Evolutionary conservation across 2,329 filamentous ascomycete genomes (phyloP).

Genomic region (Aspergillus pseudonomiae): DNA sequence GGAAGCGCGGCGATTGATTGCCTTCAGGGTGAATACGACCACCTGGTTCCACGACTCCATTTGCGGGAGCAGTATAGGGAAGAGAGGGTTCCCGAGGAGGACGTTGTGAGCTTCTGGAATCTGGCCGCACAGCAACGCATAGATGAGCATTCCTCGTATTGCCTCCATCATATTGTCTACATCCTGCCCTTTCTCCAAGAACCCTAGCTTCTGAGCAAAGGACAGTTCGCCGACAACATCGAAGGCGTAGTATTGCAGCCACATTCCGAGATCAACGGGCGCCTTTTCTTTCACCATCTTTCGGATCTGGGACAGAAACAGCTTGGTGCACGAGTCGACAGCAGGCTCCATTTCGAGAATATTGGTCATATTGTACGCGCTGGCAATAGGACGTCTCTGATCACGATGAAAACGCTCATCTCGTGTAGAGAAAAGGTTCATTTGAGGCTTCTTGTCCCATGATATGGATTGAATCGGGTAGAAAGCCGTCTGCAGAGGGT

Average conservation of each 20-base stretch:
- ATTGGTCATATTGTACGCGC: conserved; percentile 32
- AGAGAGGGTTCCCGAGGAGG: conserved; percentile 31
- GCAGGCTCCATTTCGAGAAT: conserved; percentile 29
- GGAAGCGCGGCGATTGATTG: conserved; percentile 31
- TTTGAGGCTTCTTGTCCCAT: conserved; percentile 25
- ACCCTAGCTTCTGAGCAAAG: conserved; percentile 46
- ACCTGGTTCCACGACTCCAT: conserved; percentile 41
- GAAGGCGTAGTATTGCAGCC: conserved; percentile 42
- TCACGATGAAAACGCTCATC: conserved; percentile 24
- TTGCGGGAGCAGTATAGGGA: conserved; percentile 33
- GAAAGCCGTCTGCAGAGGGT: conserved; percentile 15
- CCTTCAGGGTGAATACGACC: conserved; percentile 36
- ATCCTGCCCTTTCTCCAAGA: conserved; percentile 45
- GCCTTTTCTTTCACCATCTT: conserved; percentile 14
- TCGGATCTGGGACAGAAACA: conserved; percentile 22
- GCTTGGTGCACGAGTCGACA: conserved; percentile 29
- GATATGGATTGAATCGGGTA: conserved; percentile 26
- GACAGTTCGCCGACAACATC: conserved; percentile 47
- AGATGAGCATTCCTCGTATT: conserved; percentile 32
- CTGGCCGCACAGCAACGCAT: conserved; percentile 26
- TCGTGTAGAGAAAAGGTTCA: conserved; percentile 27
- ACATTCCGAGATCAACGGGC: conserved; percentile 19
- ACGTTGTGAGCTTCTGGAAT: neutral
- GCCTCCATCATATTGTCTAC: conserved; percentile 39
- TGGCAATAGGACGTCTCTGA: conserved; percentile 26